phyloP scores from a whole-genome alignment of 2,329 filamentous ascomycete genomes.

The Neopestalotiopsis clavispora region DNA sequence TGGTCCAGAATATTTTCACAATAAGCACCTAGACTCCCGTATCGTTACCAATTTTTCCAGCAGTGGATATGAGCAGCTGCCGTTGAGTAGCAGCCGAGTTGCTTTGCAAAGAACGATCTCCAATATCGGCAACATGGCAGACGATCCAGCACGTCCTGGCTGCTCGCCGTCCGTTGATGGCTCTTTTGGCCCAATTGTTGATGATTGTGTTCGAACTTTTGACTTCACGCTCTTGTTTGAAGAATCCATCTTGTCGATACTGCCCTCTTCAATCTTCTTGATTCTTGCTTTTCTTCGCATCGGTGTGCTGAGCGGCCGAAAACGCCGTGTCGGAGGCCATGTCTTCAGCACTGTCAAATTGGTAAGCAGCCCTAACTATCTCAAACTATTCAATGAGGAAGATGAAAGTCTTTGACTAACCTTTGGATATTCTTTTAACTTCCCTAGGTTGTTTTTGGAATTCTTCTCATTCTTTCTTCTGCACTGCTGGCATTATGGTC shows the following conservation, averaged over 20 bases:
- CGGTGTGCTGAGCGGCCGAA: slow-evolving; percentile 12
- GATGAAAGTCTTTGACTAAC: neutral
- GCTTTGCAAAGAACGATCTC: neutral
- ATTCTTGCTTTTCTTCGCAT: slow-evolving; percentile 20
- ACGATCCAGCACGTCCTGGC: neutral
- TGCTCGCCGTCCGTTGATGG: slow-evolving; percentile 14
- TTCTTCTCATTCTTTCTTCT: slow-evolving; percentile 7
- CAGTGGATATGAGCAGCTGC: neutral
- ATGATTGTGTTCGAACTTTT: slow-evolving; percentile 21
- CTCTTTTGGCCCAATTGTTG: slow-evolving; percentile 16
- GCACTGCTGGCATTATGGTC: slow-evolving; percentile 14
- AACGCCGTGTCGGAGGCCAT: neutral
- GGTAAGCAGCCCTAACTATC: neutral
- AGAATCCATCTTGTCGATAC: slow-evolving; percentile 31
- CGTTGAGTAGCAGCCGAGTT: neutral
- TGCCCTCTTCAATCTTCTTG: slow-evolving; percentile 27
- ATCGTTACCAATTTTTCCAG: neutral
- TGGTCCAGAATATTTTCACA: neutral
- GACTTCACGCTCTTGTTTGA: slow-evolving; percentile 34
- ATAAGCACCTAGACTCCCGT: neutral
- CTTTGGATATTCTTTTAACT: neutral
- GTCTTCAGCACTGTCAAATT: slow-evolving; percentile 9
- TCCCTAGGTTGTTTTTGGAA: slow-evolving; percentile 4
- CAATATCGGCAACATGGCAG: neutral
- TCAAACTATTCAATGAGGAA: neutral